Evolutionary conservation across 768 basidiomycete species (phyloP), one percentile per base, ranked within the genome.

Genomic region (Tulasnella sp.): DNA sequence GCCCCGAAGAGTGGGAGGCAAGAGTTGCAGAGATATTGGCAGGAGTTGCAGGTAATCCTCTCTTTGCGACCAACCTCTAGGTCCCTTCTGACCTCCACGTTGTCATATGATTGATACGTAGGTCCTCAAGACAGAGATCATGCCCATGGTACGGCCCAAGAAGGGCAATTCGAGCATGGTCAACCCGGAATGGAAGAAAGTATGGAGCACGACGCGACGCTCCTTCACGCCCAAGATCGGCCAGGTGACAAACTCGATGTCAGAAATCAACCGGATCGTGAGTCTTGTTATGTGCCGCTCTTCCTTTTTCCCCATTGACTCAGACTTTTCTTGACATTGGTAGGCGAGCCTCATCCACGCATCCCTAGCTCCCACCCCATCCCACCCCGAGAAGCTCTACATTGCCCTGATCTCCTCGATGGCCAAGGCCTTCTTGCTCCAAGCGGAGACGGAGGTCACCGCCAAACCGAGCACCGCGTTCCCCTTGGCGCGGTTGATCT

Each of bases 391-490:
- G 38, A 63, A 68, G n/a, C 72, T 87, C 54, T 93, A 92, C 68
- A 69, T 76, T 49, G 87, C 90, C 51, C 76, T 85, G 21, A 79
- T 93, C 46, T 92, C 88, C 21, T 85, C 92, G n/a, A 79, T 97
- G 42, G 76, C 90, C 49, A 97, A 98, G 68, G 75, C 82, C 17
- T 83, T 98, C 61, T 77, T 97, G 45, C 76, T 87, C 31, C 94
- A 97, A 73, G 92, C 92, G 17, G 92, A 96, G 73, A 86, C 84
- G 0, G 94, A 98, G 70, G 88, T 94, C 8, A 81, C 86, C 1
- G 92, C 92, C 2, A 88, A 93, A 70, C 83, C 86, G 66, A 81
- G 82, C 29, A 85, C 86, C 22, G 92, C 92, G 0, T 75, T 78
- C 38, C 94, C 94, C 0, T 78, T 99, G 22, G 89, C 87, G 0